Evolutionary conservation across 1,139 yeast genomes (phyloP).

Genomic region (Kluyveromyces sp.): DNA sequence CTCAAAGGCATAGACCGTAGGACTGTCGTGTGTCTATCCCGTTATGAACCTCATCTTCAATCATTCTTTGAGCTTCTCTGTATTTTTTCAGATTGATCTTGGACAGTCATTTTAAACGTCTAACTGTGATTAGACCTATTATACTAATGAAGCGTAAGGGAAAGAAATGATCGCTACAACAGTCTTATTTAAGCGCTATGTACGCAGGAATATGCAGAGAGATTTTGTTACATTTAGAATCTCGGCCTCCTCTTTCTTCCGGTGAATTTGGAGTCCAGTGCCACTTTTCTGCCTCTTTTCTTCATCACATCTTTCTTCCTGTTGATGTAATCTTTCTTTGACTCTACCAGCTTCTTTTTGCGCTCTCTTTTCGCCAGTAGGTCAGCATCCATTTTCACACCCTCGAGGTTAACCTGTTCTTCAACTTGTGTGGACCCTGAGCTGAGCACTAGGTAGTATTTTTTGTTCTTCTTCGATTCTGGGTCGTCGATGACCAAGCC

Average conservation of each 20-base stretch:
- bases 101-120: slow-evolving; percentile 2
- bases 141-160: too few relatives aligned
- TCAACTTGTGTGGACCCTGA: slow-evolving; percentile 53
- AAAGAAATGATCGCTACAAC: too few relatives aligned
- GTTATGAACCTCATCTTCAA: background rate
- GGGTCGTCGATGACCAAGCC: slow-evolving; percentile 93
- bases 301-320: slow-evolving; percentile 93
- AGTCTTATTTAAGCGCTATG: too few relatives aligned
- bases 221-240: slow-evolving; percentile 40
- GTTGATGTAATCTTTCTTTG: slow-evolving; percentile 70
- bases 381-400: slow-evolving; percentile 69
- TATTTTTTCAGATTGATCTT: background rate
- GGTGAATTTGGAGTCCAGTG: slow-evolving; percentile 84
- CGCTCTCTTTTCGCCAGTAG: slow-evolving; percentile 40
- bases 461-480: slow-evolving; percentile 83
- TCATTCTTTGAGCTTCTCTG: too few relatives aligned
- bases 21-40: too few relatives aligned
- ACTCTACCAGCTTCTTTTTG: slow-evolving; percentile 53
- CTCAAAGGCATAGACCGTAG: background rate
- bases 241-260: slow-evolving; percentile 88
- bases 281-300: slow-evolving; percentile 84
- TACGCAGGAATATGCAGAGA: background rate
- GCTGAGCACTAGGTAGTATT: slow-evolving; percentile 80
- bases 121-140: too few relatives aligned
- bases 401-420: slow-evolving; percentile 49